Percentiles rank a stretch among this genome's conserved stretches.
phyloP scores from a whole-genome alignment of 2,329 filamentous ascomycete species.

The Drechslerella stenobrocha region DNA sequence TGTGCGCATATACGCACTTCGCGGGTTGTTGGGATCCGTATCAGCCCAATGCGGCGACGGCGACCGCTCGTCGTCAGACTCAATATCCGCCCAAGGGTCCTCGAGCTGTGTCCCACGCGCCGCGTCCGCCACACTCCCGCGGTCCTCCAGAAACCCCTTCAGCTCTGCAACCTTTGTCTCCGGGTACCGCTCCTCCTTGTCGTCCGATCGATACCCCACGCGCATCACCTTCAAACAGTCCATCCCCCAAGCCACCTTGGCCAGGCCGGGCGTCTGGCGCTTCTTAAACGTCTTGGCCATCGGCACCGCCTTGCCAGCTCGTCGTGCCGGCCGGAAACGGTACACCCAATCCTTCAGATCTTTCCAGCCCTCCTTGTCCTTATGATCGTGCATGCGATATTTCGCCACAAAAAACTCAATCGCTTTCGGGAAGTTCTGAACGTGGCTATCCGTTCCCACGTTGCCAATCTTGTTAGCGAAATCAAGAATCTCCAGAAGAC shows the following conservation, averaged over 20 bases:
- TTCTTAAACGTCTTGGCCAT: constrained; percentile 60
- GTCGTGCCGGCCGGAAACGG: constrained; percentile 58
- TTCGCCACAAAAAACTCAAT: constrained; percentile 60
- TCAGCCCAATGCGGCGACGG: constrained; percentile 35
- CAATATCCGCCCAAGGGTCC: constrained; percentile 13
- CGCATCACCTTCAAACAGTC: constrained; percentile 61
- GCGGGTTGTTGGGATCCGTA: constrained; percentile 42
- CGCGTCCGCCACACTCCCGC: constrained; percentile 16
- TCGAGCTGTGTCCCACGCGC: constrained; percentile 9
- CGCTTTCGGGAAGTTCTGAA: constrained; percentile 62
- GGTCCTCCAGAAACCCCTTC: constrained; percentile 56
- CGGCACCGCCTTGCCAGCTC: constrained; percentile 61
- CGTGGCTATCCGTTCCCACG: constrained; percentile 55
- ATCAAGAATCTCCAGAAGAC: too few relatives aligned
- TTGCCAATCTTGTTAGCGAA: constrained; percentile 10
- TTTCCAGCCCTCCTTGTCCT: constrained; percentile 58
- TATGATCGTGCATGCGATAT: constrained; percentile 60
- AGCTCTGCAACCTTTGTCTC: constrained; percentile 60
- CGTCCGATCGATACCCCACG: constrained; percentile 34
- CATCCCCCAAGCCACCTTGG: constrained; percentile 60
- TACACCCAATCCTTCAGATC: constrained; percentile 60
- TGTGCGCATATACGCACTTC: constrained; percentile 17
- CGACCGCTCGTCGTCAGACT: constrained; percentile 29
- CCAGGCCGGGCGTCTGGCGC: constrained; percentile 61
- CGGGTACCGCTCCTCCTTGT: constrained; percentile 49